A percentile compares a stretch with the other conserved stretches of the same genome.
Conservation (phyloP, 2,329 filamentous ascomycete species). For the Fonsecaea monophora region DNA sequence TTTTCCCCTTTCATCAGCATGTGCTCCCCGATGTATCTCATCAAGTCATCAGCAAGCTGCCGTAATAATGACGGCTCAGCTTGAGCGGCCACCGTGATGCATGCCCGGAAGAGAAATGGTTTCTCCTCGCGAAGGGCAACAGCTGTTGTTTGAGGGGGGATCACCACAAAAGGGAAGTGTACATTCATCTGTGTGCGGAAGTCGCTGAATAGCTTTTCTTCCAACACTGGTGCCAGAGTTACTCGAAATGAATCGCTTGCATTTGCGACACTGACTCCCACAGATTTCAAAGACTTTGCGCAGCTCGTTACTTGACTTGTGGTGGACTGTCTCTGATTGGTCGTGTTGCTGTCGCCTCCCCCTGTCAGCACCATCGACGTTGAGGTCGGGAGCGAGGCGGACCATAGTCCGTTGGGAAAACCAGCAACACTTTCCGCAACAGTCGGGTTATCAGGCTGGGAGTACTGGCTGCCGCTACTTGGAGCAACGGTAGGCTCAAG, state of each 20-base stretch:
- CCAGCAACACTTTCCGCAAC: conserved; percentile 12
- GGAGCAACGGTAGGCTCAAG: neutral
- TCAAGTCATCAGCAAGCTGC: conserved; percentile 42
- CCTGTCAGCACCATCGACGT: neutral
- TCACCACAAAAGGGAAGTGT: conserved; percentile 43
- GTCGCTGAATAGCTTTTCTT: conserved; percentile 33
- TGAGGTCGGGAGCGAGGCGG: neutral
- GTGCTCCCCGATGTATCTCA: conserved; percentile 43
- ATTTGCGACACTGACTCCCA: neutral
- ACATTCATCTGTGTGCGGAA: conserved; percentile 38
- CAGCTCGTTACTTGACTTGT: too few species aligned
- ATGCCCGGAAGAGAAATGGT: conserved; percentile 48
- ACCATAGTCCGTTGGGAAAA: neutral
- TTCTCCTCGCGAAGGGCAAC: conserved; percentile 38
- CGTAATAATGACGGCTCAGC: conserved; percentile 40
- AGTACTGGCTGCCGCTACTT: neutral
- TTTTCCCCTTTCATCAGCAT: conserved; percentile 45
- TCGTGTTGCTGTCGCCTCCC: neutral
- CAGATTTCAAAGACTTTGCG: neutral
- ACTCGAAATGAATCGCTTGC: conserved; percentile 5
- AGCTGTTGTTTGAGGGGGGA: conserved; percentile 34
- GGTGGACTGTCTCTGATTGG: neutral
- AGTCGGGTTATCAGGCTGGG: conserved; percentile 10
- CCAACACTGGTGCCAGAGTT: conserved; percentile 18
- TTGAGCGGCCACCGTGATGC: conserved; percentile 44